A percentile compares a stretch with the other conserved stretches of the same genome.
phyloP scores from a whole-genome alignment of 2,329 filamentous ascomycete species.

The Scedosporium apiospermum region DNA sequence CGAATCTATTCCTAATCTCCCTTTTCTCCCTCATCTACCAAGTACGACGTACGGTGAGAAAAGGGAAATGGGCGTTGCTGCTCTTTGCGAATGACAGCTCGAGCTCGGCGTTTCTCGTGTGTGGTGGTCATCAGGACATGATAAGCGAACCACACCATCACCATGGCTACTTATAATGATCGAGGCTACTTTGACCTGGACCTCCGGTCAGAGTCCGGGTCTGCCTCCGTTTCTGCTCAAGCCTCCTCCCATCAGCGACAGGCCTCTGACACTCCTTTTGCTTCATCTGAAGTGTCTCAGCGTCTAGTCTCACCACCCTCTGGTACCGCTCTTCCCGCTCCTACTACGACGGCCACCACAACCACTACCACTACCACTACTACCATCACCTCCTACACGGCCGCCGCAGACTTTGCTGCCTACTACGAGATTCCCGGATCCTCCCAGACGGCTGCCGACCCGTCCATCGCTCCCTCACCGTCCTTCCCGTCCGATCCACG shows the following conservation, averaged over 20 bases:
- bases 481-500: neutral
- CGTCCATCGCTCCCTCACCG: neutral
- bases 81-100: neutral
- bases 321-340: neutral
- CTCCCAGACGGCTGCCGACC: neutral
- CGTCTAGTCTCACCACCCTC: neutral
- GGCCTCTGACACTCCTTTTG: conserved; percentile 4
- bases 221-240: neutral
- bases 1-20: conserved; percentile 2
- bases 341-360: neutral
- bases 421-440: neutral
- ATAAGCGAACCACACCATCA: neutral
- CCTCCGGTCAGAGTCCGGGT: neutral
- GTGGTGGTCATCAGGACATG: neutral
- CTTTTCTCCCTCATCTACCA: neutral
- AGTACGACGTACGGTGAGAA: neutral
- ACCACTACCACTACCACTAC: neutral
- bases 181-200: neutral
- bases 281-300: conserved; percentile 6
- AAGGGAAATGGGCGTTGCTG: neutral
- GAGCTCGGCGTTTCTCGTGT: neutral
- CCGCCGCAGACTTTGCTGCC: neutral
- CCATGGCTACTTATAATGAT: neutral
- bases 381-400: neutral
- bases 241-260: neutral